Evolutionary conservation across 352 stramenopile genomes (phyloP).

Genomic region (Hyaloperonospora brassicae): DNA sequence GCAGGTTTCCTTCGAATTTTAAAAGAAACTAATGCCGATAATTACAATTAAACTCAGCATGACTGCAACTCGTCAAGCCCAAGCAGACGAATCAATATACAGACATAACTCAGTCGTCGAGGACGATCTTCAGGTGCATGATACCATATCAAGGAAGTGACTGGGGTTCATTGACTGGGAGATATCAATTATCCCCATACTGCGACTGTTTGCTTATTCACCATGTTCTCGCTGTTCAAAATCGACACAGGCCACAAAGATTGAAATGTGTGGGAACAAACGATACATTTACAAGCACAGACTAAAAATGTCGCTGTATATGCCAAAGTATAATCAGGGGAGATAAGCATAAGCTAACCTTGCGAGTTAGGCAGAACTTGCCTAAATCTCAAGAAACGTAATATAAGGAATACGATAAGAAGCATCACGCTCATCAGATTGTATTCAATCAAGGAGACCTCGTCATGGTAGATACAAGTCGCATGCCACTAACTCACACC

Average conservation of each 20-base stretch:
- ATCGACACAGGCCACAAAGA: not conserved
- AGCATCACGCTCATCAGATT: not conserved
- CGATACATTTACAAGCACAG: not conserved
- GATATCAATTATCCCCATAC: conserved; percentile 12
- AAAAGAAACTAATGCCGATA: conserved; percentile 3
- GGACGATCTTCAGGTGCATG: conserved; percentile 5
- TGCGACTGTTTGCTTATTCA: conserved; percentile 8
- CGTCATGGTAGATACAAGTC: not conserved
- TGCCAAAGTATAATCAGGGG: not conserved
- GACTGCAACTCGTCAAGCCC: conserved; percentile 4
- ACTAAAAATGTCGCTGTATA: not conserved
- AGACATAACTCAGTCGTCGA: conserved; percentile 4
- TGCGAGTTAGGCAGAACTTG: not conserved
- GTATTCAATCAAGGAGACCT: not conserved
- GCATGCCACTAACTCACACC: not conserved
- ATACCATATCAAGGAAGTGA: not conserved
- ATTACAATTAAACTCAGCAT: conserved; percentile 10
- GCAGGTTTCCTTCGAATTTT: conserved; percentile 6
- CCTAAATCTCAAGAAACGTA: not conserved
- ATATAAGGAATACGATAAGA: not conserved
- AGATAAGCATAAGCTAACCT: not conserved
- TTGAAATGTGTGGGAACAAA: not conserved
- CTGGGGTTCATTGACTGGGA: not conserved
- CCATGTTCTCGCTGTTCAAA: conserved; percentile 5
- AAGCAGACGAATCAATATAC: conserved; percentile 7